Conservation (phyloP, 202 grass and related monocot species). For the Schoenoplectus tabernaemontani region DNA sequence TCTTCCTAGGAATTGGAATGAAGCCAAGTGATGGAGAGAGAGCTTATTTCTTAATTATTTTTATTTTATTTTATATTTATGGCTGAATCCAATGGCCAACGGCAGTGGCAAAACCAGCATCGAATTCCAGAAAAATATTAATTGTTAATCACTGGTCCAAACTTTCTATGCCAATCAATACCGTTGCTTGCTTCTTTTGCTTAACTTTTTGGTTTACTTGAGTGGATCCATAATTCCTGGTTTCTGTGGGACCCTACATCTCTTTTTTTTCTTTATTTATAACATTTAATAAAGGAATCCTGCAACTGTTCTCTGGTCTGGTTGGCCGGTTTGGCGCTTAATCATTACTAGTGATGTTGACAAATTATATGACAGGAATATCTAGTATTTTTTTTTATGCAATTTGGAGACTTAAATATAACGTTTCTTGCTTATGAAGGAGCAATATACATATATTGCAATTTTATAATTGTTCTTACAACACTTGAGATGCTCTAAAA, state of each 20-base stretch:
- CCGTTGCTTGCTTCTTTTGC: slow-evolving; percentile 1
- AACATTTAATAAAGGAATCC: neutral
- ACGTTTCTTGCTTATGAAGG: neutral
- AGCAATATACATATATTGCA: neutral
- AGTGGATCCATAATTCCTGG: slow-evolving; percentile 20
- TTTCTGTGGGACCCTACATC: neutral
- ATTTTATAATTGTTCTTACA: neutral
- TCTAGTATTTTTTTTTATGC: neutral
- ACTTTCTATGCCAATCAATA: neutral
- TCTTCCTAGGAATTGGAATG: neutral
- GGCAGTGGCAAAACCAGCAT: slow-evolving; percentile 18
- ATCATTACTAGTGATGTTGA: slow-evolving; percentile 13
- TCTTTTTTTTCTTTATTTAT: neutral
- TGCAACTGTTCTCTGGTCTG: neutral
- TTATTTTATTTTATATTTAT: neutral
- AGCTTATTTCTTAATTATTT: neutral
- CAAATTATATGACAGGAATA: neutral
- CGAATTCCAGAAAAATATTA: neutral
- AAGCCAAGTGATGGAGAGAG: neutral
- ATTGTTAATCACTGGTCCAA: neutral
- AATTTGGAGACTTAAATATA: neutral
- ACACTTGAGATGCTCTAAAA: neutral
- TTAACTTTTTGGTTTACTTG: neutral
- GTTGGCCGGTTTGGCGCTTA: neutral
- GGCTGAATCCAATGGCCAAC: slow-evolving; percentile 5